phyloP scores from a whole-genome alignment of 257 asterid genomes.

The Solanum chiquidenum region DNA sequence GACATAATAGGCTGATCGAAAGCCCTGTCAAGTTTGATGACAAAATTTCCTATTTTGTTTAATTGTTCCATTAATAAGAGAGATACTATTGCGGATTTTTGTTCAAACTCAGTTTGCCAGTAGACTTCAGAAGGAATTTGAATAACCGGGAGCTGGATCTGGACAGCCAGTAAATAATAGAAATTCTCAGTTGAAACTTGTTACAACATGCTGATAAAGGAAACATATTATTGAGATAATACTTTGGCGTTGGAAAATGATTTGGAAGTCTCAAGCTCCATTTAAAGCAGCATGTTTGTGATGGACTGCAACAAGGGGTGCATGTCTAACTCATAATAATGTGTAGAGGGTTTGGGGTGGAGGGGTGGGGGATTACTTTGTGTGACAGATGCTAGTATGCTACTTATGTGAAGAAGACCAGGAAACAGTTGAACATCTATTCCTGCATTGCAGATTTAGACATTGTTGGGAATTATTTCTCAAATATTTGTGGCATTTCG shows the following conservation, averaged over 20 bases:
- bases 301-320: background rate
- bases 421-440: background rate
- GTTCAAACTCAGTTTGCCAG: background rate
- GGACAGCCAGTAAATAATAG: background rate
- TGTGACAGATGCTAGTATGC: background rate
- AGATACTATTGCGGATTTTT: background rate
- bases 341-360: background rate
- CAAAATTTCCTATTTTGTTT: background rate
- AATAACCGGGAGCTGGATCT: background rate
- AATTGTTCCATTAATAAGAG: background rate
- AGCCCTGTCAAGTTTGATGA: background rate
- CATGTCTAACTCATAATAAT: background rate
- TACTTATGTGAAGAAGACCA: background rate
- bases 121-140: background rate
- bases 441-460: background rate
- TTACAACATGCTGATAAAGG: background rate
- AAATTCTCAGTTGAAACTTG: background rate
- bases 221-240: background rate
- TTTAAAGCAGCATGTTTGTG: background rate
- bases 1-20: background rate
- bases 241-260: background rate
- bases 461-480: background rate
- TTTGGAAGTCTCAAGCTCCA: background rate
- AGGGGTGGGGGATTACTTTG: background rate
- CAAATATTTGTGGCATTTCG: background rate